A percentile compares a stretch with the other conserved stretches of the same genome.
Evolutionary conservation across 2,329 filamentous ascomycete genomes (phyloP).

Genomic region (Pseudocercospora pini-densiflorae): DNA sequence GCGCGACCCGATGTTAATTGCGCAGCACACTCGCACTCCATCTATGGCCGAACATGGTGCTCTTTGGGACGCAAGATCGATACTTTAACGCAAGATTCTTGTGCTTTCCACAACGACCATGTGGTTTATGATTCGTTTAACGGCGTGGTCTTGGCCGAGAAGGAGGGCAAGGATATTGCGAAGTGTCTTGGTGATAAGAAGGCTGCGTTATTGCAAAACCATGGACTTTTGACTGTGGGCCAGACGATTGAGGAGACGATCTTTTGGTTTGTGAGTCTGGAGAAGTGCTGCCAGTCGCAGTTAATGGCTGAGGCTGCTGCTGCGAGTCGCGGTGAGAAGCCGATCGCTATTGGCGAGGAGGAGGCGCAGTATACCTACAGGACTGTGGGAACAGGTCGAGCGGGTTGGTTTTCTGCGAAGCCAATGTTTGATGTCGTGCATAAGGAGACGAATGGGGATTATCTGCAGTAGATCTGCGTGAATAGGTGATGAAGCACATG

Average conservation of each 20-base stretch:
- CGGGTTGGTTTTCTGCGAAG: slow-evolving; percentile 73
- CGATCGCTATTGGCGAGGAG: slow-evolving; percentile 69
- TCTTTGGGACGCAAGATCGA: slow-evolving; percentile 50
- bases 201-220: slow-evolving; percentile 49
- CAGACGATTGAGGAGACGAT: slow-evolving; percentile 45
- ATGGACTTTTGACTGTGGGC: slow-evolving; percentile 52
- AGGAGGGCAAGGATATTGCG: slow-evolving; percentile 53
- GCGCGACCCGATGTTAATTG: slow-evolving; percentile 51
- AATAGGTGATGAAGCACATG: slow-evolving; percentile 4
- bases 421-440: slow-evolving; percentile 73
- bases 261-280: slow-evolving; percentile 49
- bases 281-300: slow-evolving; percentile 48
- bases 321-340: slow-evolving; percentile 64
- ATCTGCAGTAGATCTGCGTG: slow-evolving; percentile 46
- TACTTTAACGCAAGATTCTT: slow-evolving; percentile 51
- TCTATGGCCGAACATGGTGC: slow-evolving; percentile 51
- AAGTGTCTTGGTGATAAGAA: slow-evolving; percentile 46
- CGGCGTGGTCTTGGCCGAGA: slow-evolving; percentile 50
- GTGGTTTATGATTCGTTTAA: slow-evolving; percentile 51
- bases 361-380: slow-evolving; percentile 72
- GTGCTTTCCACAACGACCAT: slow-evolving; percentile 48
- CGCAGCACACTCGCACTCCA: slow-evolving; percentile 52
- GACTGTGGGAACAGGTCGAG: slow-evolving; percentile 63
- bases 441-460: slow-evolving; percentile 62
- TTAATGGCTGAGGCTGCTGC: slow-evolving; percentile 63